A percentile compares a stretch with the other conserved stretches of the same genome.
Evolutionary conservation across 1,284 basidiomycete genomes (phyloP).

Genomic region (Microstroma glucosiphilum): DNA sequence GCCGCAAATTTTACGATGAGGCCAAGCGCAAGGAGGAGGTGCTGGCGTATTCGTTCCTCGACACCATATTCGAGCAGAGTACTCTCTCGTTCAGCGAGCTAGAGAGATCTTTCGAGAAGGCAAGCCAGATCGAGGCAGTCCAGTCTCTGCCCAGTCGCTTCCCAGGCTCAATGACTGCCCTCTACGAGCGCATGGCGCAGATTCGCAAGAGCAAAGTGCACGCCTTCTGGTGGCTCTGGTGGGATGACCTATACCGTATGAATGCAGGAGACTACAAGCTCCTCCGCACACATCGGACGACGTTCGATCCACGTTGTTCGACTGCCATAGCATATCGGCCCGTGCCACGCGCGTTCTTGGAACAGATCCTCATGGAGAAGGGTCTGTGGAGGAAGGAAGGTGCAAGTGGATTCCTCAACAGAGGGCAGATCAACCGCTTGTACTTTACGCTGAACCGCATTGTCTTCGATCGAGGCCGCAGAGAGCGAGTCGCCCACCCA

Average conservation of each 20-base stretch:
- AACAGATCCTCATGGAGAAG: slow-evolving; percentile 62
- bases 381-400: slow-evolving; percentile 59
- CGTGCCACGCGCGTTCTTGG: slow-evolving; percentile 62
- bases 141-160: slow-evolving; percentile 57
- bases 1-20: slow-evolving; percentile 57
- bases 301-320: slow-evolving; percentile 69
- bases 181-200: slow-evolving; percentile 60
- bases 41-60: slow-evolving; percentile 66
- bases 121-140: slow-evolving; percentile 52
- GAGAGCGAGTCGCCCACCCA: too few species aligned
- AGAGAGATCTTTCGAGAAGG: not conserved
- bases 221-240: slow-evolving; percentile 78
- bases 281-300: slow-evolving; percentile 61
- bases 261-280: slow-evolving; percentile 47
- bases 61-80: slow-evolving; percentile 53
- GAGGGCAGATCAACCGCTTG: slow-evolving; percentile 68
- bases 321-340: slow-evolving; percentile 71
- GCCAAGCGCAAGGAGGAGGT: slow-evolving; percentile 58
- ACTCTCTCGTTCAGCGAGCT: slow-evolving; percentile 9
- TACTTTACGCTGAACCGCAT: slow-evolving; percentile 69
- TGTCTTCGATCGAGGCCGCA: slow-evolving; percentile 55
- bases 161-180: slow-evolving; percentile 57
- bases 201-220: slow-evolving; percentile 58
- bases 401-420: slow-evolving; percentile 59
- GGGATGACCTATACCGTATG: slow-evolving; percentile 57